Evolutionary conservation across 1,284 basidiomycete genomes (phyloP), one percentile per base, ranked within the genome.

Genomic region (Ustilago shanxiensis): DNA sequence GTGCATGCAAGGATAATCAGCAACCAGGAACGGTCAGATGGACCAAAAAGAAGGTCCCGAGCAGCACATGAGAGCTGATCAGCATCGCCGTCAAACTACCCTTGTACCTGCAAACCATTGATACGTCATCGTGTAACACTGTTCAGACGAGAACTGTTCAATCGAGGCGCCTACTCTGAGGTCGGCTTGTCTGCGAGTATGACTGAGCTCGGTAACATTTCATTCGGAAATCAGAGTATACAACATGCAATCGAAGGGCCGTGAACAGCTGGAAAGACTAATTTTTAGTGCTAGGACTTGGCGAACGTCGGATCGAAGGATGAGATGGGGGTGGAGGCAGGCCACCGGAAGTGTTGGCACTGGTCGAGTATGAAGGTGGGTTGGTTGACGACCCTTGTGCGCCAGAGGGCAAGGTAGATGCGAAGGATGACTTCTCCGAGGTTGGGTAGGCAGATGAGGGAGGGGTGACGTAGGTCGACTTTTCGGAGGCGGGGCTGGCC

Each of bases 1-100:
- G 84, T 1, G 83, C 83, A 60, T 68, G 71, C 22, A 84, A 83
- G 69, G 72, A 77, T 26, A 77, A 78, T 35, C 81, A 83, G 54
- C 75, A 82, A 53, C 76, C 74, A 10, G 61, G 58, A 6, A 79
- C 79, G 18, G 83, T 85, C n/a, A 64, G 79, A 44, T 85, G 83
- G 83, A 79, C 75, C 33, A 78, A 78, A 67, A 74, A 67, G 35
- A 74, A 74, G 65, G 45, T 60, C 14, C 35, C 45, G 18, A 50
- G 60, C 33, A 64, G 69, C 37, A 59, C 35, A 20, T 55, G 41
- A 44, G 20, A n/a, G 41, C n/a, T 20, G n/a, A 44, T 16, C 7
- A 20, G 8, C 7, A 20, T 3, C 5, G 41, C 41, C 20, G 41
- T 18, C 31, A 33, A 33, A 33, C n/a, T n/a, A n/a, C n/a, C n/a